Conservation (phyloP, 1,139 yeast genomes). For the Chernovozyma aurita region DNA sequence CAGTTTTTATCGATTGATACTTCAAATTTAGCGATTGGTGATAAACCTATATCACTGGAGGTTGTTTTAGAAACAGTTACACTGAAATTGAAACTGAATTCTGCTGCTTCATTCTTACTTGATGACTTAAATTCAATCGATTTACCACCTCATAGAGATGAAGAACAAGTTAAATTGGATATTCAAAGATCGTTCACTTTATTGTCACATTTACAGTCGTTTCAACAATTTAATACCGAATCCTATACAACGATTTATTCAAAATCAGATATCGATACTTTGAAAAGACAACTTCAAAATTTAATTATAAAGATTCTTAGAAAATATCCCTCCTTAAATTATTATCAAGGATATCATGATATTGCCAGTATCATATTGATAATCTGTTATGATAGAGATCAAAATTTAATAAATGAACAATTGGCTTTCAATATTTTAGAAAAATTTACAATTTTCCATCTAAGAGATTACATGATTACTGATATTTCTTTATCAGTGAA, state of each 20-base stretch:
- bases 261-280: conserved; percentile 25
- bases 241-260: conserved; percentile 34
- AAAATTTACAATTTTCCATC: conserved; percentile 52
- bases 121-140: conserved; percentile 24
- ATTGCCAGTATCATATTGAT: conserved; percentile 66
- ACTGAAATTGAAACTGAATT: neutral
- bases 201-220: conserved; percentile 26
- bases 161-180: conserved; percentile 75
- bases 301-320: conserved; percentile 56
- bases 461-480: conserved; percentile 83
- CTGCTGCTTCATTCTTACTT: conserved; percentile 11
- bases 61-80: too few species aligned
- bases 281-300: conserved; percentile 39
- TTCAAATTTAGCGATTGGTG: too few species aligned
- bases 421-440: conserved; percentile 50
- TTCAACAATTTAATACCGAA: conserved; percentile 16
- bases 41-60: too few species aligned
- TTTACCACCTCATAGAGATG: conserved; percentile 57
- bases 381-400: conserved; percentile 36
- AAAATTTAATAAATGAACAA: conserved; percentile 22
- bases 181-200: conserved; percentile 65
- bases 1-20: neutral
- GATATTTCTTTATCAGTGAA: conserved; percentile 61
- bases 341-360: conserved; percentile 94
- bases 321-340: conserved; percentile 56